Evolutionary conservation across 2,329 filamentous ascomycete genomes (phyloP).

Genomic region (Fusarium nelsonii): DNA sequence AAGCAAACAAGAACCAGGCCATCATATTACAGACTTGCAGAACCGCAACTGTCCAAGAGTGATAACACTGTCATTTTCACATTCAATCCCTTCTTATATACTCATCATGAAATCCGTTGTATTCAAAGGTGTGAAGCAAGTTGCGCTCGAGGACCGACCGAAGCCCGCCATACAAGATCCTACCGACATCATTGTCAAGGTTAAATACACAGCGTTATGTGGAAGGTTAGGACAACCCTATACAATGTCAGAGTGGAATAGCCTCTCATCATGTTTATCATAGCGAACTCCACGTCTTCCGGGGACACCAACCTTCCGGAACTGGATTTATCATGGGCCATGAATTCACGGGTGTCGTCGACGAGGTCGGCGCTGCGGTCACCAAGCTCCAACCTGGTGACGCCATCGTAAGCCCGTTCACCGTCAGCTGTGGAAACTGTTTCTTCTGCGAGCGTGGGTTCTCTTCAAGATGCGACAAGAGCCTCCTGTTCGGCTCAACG

Average conservation of each 20-base stretch:
- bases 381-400: slow-evolving; percentile 3
- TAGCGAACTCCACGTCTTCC: slow-evolving; percentile 80
- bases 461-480: slow-evolving; percentile 29
- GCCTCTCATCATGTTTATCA: too few relatives aligned
- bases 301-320: slow-evolving; percentile 79
- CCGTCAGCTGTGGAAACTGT: slow-evolving; percentile 35
- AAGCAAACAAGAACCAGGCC: too few relatives aligned
- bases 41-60: too few relatives aligned
- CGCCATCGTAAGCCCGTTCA: slow-evolving; percentile 31
- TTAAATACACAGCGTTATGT: slow-evolving; percentile 25
- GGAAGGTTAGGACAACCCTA: slow-evolving; percentile 19
- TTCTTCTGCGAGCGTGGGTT: slow-evolving; percentile 29
- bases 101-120: slow-evolving; percentile 13
- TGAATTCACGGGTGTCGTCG: slow-evolving; percentile 83
- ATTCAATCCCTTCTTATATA: too few relatives aligned
- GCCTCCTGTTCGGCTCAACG: slow-evolving; percentile 15
- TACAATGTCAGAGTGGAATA: not conserved
- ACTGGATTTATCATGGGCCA: slow-evolving; percentile 77
- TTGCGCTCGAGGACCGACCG: slow-evolving; percentile 19
- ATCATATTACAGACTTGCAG: too few relatives aligned
- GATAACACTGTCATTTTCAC: too few relatives aligned
- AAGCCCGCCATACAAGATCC: slow-evolving; percentile 15
- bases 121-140: slow-evolving; percentile 19
- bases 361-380: slow-evolving; percentile 70
- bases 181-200: slow-evolving; percentile 23